Evolutionary conservation across 2,329 filamentous ascomycete species (phyloP), one percentile per base, ranked within the genome.

Genomic region (Pseudopithomyces maydicus): DNA sequence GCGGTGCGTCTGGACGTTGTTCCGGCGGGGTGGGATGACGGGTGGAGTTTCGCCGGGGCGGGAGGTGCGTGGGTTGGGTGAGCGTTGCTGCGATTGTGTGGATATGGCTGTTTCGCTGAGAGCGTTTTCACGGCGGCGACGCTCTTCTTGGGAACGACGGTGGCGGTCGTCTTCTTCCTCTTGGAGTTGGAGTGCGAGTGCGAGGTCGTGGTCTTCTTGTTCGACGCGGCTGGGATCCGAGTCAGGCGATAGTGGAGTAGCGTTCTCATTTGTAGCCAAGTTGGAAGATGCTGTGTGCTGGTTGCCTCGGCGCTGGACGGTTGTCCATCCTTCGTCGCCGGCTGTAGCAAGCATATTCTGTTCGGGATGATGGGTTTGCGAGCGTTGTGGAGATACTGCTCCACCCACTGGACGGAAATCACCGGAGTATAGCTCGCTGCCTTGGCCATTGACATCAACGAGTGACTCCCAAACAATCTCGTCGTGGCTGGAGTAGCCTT

Each of bases 391-490:
- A 3, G 69, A 56, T 23, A 59, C 64, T 52, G 67, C 67, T 65
- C 88, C 88, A 19, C 91, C 88, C n/a, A 97, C 90, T 0, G 90
- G 82, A 32, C 89, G 85, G 75, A 98, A 98, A 69, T 98, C 93
- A 1, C 95, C 95, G 0, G 92, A 92, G 65, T 92, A 91, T 67
- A 96, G 92, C 71, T 93, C 90, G 2, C 91, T 88, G 14, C 85
- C 85, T 67, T 90, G 89, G 7, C 95, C 95, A 50, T 88, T 95
- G 20, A 97, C 88, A 67, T 98, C 94, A 0, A 90, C 89, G 1
- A 99, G 81, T 10, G 90, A 95, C 76, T 99, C 95, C 95, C 95
- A 99, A 0, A 99, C 91, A 12, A 99, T 88, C 72, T 98, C 94
- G 15, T 92, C 89, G 65, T 97, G 92, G 10, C 83, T 85, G 11